These are phyloP conservation scores for Salix brachista DNA, from an alignment of 345 rosid species.

Conservation along the genomic window DNA sequence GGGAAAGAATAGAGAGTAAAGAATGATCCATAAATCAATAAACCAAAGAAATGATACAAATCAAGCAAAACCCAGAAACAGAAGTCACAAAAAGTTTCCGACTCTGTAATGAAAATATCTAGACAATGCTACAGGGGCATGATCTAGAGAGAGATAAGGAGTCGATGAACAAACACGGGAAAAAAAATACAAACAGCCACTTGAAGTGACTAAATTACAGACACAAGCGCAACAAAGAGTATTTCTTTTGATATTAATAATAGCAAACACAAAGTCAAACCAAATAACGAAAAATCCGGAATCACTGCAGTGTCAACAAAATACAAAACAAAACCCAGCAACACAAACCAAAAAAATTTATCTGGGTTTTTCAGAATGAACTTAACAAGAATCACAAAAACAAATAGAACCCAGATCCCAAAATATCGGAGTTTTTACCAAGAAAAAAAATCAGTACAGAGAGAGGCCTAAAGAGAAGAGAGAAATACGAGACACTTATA, in stretches of 20 bases:
- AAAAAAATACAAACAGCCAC: not conserved
- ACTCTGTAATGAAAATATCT: not conserved
- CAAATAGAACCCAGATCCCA: conserved; percentile 18
- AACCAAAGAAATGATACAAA: conserved; percentile 5
- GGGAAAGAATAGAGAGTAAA: conserved; percentile 9
- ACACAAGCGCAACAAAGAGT: not conserved
- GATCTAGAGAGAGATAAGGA: not conserved
- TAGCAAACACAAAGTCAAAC: not conserved
- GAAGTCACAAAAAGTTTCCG: conserved; percentile 12
- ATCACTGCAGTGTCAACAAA: not conserved
- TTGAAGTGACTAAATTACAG: not conserved
- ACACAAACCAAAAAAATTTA: not conserved
- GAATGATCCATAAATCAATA: conserved; percentile 34
- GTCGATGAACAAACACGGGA: not conserved
- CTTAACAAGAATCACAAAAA: not conserved
- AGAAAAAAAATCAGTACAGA: not conserved
- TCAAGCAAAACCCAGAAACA: conserved; percentile 25
- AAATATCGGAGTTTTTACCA: conserved; percentile 3
- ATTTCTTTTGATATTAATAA: too few species aligned
- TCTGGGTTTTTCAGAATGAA: not conserved
- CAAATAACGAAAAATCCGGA: not conserved
- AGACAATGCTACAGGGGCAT: not conserved
- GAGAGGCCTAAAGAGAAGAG: not conserved
- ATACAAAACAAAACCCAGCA: not conserved
- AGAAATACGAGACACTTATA: not conserved